Conservation (phyloP, 805 yeast genomes). For the Ogataea thermomethanolica region DNA sequence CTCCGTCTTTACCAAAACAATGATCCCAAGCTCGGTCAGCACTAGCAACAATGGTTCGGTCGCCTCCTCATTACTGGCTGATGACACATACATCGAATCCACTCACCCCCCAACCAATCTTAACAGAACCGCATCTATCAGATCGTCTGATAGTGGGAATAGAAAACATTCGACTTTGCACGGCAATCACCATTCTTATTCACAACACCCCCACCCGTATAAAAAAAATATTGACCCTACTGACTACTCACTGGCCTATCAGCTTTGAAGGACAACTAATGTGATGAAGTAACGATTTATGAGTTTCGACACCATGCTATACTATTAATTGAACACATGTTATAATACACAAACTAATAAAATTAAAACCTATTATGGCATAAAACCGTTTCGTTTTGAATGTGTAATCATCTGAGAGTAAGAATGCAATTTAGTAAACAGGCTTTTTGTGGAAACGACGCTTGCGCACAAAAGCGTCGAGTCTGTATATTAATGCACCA, state of each 20-base stretch:
- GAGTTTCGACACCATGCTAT: neutral
- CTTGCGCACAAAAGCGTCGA: conserved; percentile 20
- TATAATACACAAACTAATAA: too few relatives aligned
- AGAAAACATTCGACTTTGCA: conserved; percentile 11
- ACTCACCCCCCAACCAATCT: conserved; percentile 19
- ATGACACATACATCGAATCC: conserved; percentile 17
- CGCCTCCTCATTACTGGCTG: conserved; percentile 12
- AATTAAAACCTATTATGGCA: too few relatives aligned
- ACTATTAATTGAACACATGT: conserved; percentile 1
- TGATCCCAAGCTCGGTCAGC: conserved; percentile 4
- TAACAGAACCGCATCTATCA: conserved; percentile 16
- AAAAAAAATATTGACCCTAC: conserved; percentile 12
- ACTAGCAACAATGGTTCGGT: conserved; percentile 6
- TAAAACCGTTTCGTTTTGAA: neutral
- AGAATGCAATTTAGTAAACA: neutral
- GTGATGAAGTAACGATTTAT: conserved; percentile 5
- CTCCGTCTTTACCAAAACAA: conserved; percentile 7
- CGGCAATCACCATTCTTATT: conserved; percentile 16
- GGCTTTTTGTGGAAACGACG: conserved; percentile 21
- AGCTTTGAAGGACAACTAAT: conserved; percentile 11
- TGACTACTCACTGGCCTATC: conserved; percentile 10
- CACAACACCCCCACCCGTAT: conserved; percentile 27
- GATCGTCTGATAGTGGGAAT: conserved; percentile 10
- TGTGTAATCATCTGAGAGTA: neutral
- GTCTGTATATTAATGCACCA: conserved; percentile 60